phyloP scores from a whole-genome alignment of 208 protist genomes.

The Leishmania tropica region DNA sequence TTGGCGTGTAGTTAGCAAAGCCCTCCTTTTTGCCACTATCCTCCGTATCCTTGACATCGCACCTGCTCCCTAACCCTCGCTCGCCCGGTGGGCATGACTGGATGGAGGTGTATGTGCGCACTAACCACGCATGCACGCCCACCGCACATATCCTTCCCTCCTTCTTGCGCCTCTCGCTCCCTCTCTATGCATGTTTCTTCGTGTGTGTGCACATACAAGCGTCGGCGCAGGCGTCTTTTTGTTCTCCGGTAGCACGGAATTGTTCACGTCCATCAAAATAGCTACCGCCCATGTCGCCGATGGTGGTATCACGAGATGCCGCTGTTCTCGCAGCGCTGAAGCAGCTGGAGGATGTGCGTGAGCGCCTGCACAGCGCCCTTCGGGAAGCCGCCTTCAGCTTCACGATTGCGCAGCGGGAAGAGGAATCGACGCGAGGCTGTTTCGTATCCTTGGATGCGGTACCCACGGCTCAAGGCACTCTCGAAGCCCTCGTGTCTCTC shows the following conservation, averaged over 20 bases:
- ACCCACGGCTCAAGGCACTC: slow-evolving; percentile 28
- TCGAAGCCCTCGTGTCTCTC: slow-evolving; percentile 32
- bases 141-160: neutral
- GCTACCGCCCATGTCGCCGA: neutral
- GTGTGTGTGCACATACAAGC: neutral
- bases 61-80: neutral
- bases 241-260: neutral
- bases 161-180: slow-evolving; percentile 15
- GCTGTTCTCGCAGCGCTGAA: slow-evolving; percentile 33
- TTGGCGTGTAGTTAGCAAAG: neutral
- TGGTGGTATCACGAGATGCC: slow-evolving; percentile 17
- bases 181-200: neutral
- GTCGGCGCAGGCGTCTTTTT: neutral
- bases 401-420: slow-evolving; percentile 41
- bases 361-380: slow-evolving; percentile 48
- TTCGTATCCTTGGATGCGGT: slow-evolving; percentile 58
- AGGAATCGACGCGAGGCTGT: slow-evolving; percentile 51
- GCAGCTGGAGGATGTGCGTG: slow-evolving; percentile 41
- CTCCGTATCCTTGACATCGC: neutral
- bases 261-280: neutral
- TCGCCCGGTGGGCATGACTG: no score
- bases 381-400: slow-evolving; percentile 58
- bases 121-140: neutral
- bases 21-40: neutral
- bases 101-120: neutral